Evolutionary conservation across 345 rosid genomes (phyloP), one percentile per base, ranked within the genome.

Genomic region (Eucalyptus decipiens): DNA sequence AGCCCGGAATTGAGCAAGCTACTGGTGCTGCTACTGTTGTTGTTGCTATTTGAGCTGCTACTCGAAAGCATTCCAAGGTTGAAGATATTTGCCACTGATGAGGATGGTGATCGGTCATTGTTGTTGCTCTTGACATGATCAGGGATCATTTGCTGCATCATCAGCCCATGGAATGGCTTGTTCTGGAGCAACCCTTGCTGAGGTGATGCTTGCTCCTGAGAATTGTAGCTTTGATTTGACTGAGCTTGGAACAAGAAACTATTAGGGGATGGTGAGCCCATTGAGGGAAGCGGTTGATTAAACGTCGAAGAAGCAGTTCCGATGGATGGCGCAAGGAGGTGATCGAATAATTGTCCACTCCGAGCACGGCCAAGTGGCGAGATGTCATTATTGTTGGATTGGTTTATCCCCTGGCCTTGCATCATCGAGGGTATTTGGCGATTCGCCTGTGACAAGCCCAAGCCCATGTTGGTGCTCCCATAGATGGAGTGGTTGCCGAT

Each of bases 401-500:
- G 85, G 85, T 40, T 40, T 23, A 76, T 40, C 13, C 47, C 85
- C 47, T 76, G 85, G 85, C 85, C 47, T 76, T 21, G 47, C 85
- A 76, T 40, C 85, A 76, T 40, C 15, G 85, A 76, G 47, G 85
- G 30, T 42, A 76, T 21, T 76, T 76, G 85, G 47, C 85, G 85
- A 40, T 76, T 76, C 9, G 85, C 85, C 42, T 95, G 97, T 40
- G 97, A 94, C 89, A 94, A 87, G 89, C 95, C 94, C 80, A 96
- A 90, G 60, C 91, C 90, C 94, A 93, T 92, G 93, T 92, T 94
- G 90, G 83, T 40, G 85, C 47, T 76, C 43, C 85, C 85, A 76
- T 76, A 76, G 47, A 76, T 12, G 9, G 85, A 14, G 85, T 76
- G 85, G 47, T 76, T 37, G 85, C 95, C 92, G 89, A 95, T 91